These are phyloP conservation scores for Spiraea crenata DNA, from an alignment of 331 rosid species.

Conservation along the genomic window DNA sequence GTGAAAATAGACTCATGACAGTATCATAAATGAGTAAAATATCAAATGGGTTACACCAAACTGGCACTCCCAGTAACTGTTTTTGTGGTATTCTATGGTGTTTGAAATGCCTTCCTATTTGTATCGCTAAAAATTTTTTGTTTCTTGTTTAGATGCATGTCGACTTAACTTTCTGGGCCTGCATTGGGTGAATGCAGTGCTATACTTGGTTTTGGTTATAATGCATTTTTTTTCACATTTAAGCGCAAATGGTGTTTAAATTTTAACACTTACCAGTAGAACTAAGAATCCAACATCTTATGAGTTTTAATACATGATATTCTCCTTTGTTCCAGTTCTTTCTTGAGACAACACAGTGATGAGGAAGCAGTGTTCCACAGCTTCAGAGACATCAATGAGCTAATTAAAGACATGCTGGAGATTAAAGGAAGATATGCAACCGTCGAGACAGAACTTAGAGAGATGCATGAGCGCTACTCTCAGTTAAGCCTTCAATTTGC, in stretches of 20 bases:
- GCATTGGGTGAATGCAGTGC: not conserved
- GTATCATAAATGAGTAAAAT: too few species aligned
- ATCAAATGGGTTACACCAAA: too few species aligned
- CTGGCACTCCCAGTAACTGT: too few species aligned
- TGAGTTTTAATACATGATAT: slow-evolving; percentile 13
- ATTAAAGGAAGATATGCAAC: slow-evolving; percentile 64
- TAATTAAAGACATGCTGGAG: slow-evolving; percentile 91
- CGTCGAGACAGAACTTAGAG: slow-evolving; percentile 81
- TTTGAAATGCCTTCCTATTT: too few species aligned
- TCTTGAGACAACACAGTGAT: slow-evolving; percentile 84
- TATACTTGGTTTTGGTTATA: not conserved
- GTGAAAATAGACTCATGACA: too few species aligned
- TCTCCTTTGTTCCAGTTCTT: slow-evolving; percentile 59
- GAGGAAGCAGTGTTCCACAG: slow-evolving; percentile 92
- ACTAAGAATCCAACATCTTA: not conserved
- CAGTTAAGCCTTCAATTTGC: slow-evolving; percentile 97
- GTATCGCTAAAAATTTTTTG: not conserved
- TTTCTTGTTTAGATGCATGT: slow-evolving; percentile 1
- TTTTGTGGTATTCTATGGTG: too few species aligned
- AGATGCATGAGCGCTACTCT: slow-evolving; percentile 96
- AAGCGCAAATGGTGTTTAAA: not conserved
- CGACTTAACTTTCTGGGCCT: not conserved
- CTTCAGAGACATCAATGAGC: slow-evolving; percentile 95
- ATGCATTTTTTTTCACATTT: not conserved
- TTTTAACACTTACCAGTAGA: not conserved